Percentiles rank a stretch among this genome's conserved stretches.
Conservation (phyloP, 2,329 filamentous ascomycete genomes). For the Lecanicillium sp. region DNA sequence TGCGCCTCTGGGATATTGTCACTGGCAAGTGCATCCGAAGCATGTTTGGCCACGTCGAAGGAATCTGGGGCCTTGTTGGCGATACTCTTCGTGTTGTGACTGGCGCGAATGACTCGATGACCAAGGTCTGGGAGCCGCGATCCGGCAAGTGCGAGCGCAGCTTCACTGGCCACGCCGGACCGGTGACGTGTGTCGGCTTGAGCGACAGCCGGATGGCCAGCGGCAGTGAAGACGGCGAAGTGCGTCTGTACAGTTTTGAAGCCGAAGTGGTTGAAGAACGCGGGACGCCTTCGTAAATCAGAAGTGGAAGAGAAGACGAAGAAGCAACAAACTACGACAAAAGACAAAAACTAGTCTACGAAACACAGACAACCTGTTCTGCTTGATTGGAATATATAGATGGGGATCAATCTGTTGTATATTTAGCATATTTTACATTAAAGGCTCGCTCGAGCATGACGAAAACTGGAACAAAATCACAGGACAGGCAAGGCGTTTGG, state of each 20-base stretch:
- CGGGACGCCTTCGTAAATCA: constrained; percentile 39
- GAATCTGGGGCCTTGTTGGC: constrained; percentile 86
- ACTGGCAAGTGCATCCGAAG: constrained; percentile 78
- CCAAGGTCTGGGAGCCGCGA: constrained; percentile 88
- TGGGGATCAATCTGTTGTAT: background rate
- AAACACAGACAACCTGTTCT: too few species aligned
- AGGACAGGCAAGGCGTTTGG: too few species aligned
- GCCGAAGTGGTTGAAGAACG: constrained; percentile 39
- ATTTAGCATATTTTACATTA: background rate
- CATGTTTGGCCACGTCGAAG: constrained; percentile 95
- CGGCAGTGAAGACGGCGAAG: constrained; percentile 88
- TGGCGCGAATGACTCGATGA: constrained; percentile 86
- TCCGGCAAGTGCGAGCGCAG: constrained; percentile 89
- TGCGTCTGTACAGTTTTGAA: constrained; percentile 74
- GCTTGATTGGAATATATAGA: too few species aligned
- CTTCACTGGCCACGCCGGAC: constrained; percentile 81
- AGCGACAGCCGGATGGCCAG: constrained; percentile 86
- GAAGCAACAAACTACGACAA: too few species aligned
- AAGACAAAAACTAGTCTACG: too few species aligned
- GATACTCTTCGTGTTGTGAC: constrained; percentile 84
- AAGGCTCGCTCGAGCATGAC: constrained; percentile 21
- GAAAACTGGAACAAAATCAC: constrained; percentile 16
- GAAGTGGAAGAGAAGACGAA: too few species aligned
- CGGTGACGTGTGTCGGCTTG: constrained; percentile 86
- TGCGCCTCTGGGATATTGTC: constrained; percentile 84